phyloP scores from a whole-genome alignment of 139 green algal species.

The Coelastrella sp. region DNA sequence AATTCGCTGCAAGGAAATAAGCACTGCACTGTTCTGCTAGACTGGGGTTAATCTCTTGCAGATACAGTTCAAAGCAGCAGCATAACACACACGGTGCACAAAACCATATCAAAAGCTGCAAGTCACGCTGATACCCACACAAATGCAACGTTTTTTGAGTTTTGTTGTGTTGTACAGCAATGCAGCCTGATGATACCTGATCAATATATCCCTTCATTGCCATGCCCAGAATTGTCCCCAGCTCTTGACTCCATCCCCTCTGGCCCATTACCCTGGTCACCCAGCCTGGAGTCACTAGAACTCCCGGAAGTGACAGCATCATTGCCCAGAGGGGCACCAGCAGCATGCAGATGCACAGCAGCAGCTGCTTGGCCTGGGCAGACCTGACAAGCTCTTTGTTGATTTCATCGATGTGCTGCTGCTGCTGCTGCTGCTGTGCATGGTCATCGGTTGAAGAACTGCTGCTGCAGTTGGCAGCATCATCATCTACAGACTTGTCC shows the following conservation, averaged over 20 bases:
- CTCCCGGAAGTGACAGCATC: background rate
- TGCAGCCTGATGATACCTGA: background rate
- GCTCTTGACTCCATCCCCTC: background rate
- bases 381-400: background rate
- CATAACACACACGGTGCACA: no score
- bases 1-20: no score
- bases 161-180: no score
- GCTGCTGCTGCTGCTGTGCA: no score
- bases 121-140: no score
- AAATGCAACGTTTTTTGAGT: no score
- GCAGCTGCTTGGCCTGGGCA: background rate
- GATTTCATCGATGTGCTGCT: background rate
- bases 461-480: no score
- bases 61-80: no score
- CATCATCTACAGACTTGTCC: no score
- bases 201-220: background rate
- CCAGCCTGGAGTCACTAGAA: background rate
- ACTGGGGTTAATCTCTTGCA: background rate
- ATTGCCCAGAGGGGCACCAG: background rate
- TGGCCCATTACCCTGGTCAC: background rate
- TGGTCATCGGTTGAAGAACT: no score
- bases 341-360: background rate
- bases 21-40: background rate
- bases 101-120: no score
- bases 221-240: background rate